Evolutionary conservation across 2,329 filamentous ascomycete genomes (phyloP).

Genomic region (Gremmenia infestans): DNA sequence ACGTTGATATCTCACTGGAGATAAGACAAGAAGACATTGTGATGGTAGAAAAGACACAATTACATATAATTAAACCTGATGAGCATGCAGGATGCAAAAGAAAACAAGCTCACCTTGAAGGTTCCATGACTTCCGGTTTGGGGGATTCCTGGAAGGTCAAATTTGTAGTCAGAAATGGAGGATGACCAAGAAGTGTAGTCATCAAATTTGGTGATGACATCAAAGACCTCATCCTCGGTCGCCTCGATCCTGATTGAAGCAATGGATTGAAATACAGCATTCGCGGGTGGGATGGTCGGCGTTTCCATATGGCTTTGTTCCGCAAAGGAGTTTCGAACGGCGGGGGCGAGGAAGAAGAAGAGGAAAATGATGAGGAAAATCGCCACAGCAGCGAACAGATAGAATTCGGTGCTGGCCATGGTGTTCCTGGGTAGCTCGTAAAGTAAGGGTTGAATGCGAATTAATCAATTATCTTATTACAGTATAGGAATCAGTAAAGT

Average conservation of each 20-base stretch:
- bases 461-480: too few species aligned
- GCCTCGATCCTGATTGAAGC: slow-evolving; percentile 3
- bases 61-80: too few species aligned
- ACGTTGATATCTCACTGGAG: too few species aligned
- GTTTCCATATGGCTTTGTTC: slow-evolving; percentile 10
- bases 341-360: neutral
- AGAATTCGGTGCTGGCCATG: neutral
- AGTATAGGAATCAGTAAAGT: too few species aligned
- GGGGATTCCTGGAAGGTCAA: slow-evolving; percentile 5
- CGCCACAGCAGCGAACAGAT: neutral
- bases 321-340: neutral
- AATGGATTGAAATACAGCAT: slow-evolving; percentile 14
- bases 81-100: neutral
- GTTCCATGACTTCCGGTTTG: slow-evolving; percentile 14
- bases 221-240: too few species aligned
- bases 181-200: slow-evolving; percentile 6
- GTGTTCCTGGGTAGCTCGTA: neutral
- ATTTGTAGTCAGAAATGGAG: slow-evolving; percentile 15
- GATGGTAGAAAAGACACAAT: too few species aligned
- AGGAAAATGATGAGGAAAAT: neutral
- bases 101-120: slow-evolving; percentile 12
- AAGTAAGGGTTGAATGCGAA: too few species aligned
- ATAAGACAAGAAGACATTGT: too few species aligned
- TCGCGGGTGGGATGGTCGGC: slow-evolving; percentile 9
- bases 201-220: slow-evolving; percentile 13